Conservation (phyloP, 805 yeast genomes). For the Starmerella geochares region DNA sequence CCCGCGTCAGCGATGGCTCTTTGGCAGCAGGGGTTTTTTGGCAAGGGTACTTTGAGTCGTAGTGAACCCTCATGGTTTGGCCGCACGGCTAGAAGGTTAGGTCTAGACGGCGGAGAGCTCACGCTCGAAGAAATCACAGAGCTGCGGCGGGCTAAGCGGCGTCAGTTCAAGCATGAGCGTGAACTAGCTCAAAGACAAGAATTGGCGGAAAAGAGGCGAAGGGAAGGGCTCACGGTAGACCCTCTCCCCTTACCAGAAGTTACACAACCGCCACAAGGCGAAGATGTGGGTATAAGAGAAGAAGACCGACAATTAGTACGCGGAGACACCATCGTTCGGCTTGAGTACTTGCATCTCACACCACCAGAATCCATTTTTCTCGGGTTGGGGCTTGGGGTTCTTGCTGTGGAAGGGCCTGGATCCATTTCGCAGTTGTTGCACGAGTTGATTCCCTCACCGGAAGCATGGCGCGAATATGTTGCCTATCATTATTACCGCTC, state of each 20-base stretch:
- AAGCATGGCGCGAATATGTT: constrained; percentile 43
- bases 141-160: constrained; percentile 59
- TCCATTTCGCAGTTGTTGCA: neutral
- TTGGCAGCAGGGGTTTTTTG: constrained; percentile 86
- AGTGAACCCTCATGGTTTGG: constrained; percentile 85
- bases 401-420: constrained; percentile 32
- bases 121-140: constrained; percentile 64
- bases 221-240: constrained; percentile 12
- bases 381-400: constrained; percentile 44
- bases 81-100: constrained; percentile 52
- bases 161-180: constrained; percentile 60
- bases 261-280: constrained; percentile 6
- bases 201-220: constrained; percentile 33
- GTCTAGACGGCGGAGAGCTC: constrained; percentile 35
- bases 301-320: constrained; percentile 23
- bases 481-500: constrained; percentile 82
- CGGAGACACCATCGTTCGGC: constrained; percentile 26
- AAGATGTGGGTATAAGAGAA: neutral
- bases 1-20: constrained; percentile 43
- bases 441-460: constrained; percentile 5
- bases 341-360: constrained; percentile 52
- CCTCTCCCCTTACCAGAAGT: neutral
- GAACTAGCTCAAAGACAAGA: constrained; percentile 46
- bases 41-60: constrained; percentile 80
- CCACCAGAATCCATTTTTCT: constrained; percentile 69